Percentiles rank a stretch among this genome's conserved stretches.
These are phyloP conservation scores for Cladophialophora carrionii DNA, from an alignment of 2,329 filamentous ascomycete species.

Conservation along the genomic window DNA sequence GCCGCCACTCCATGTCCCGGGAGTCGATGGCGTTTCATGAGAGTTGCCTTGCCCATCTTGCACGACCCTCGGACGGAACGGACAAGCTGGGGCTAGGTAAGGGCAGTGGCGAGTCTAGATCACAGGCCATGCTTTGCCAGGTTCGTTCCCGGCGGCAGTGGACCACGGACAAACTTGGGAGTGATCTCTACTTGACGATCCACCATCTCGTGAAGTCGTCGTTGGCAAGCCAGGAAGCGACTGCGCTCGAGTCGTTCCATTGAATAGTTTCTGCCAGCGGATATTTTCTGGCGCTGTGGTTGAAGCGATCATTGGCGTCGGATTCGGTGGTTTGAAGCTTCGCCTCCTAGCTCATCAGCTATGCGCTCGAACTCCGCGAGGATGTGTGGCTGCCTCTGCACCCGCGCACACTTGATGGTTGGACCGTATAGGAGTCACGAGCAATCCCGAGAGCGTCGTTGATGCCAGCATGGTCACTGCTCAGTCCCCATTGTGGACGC, in stretches of 20 bases:
- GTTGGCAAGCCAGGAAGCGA: constrained; percentile 1
- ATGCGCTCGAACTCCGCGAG: background rate
- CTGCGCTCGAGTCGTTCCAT: background rate
- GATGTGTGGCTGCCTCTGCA: too few relatives aligned
- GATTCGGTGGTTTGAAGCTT: background rate
- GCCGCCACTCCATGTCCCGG: background rate
- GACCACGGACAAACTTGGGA: background rate
- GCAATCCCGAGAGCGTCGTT: background rate
- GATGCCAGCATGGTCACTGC: background rate
- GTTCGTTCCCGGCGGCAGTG: background rate
- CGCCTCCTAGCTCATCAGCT: background rate
- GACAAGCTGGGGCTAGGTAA: background rate
- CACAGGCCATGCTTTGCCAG: background rate
- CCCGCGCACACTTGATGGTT: background rate
- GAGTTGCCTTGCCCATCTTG: background rate
- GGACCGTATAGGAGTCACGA: background rate
- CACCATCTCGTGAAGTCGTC: constrained; percentile 6
- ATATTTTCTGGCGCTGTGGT: background rate
- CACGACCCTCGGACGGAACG: background rate
- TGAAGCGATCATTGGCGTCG: background rate
- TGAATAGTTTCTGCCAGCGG: background rate
- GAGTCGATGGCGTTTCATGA: background rate
- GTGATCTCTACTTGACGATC: background rate
- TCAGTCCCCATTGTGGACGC: too few relatives aligned
- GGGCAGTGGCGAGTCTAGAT: background rate